Conservation (phyloP, 495 filamentous ascomycete species). For the Bacidia rubella region DNA sequence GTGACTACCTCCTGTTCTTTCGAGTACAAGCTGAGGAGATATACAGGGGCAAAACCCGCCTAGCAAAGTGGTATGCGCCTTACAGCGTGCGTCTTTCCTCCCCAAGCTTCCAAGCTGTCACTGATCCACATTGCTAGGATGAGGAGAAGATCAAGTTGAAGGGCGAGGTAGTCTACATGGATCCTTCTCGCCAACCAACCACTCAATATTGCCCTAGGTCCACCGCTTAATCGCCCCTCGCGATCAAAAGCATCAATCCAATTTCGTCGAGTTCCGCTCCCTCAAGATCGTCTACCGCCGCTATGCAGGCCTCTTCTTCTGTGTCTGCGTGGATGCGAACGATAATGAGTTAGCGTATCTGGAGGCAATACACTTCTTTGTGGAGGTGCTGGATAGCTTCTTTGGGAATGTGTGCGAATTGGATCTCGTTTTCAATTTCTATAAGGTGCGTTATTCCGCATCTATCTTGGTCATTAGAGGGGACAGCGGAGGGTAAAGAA, state of each 20-base stretch:
- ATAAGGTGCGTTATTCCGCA: conserved; percentile 51
- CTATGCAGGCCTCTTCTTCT: conserved; percentile 96
- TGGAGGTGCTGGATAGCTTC: conserved; percentile 94
- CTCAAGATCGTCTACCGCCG: conserved; percentile 91
- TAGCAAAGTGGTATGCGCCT: conserved; percentile 97
- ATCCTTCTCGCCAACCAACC: conserved; percentile 3
- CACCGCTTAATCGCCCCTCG: conserved; percentile 94
- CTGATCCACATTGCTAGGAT: conserved; percentile 36
- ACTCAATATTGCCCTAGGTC: conserved; percentile 37
- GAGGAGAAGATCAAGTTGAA: conserved; percentile 95
- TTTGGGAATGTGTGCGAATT: conserved; percentile 99
- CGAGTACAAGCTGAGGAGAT: conserved; percentile 11
- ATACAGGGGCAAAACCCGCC: conserved; percentile 85
- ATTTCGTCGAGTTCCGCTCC: conserved; percentile 89
- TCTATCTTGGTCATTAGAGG: background rate
- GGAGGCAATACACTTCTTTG: conserved; percentile 98
- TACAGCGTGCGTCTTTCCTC: conserved; percentile 52
- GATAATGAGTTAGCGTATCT: conserved; percentile 97
- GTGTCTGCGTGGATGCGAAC: conserved; percentile 96
- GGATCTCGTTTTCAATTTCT: conserved; percentile 97
- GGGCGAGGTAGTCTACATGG: conserved; percentile 46
- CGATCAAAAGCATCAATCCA: conserved; percentile 98
- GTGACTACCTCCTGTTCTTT: conserved; percentile 19
- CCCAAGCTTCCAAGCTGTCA: background rate
- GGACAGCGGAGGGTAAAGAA: too few relatives aligned